Percentiles rank a stretch among this genome's conserved stretches.
phyloP scores from a whole-genome alignment of 2,329 filamentous ascomycete genomes.

The Trichoderma atroviride region DNA sequence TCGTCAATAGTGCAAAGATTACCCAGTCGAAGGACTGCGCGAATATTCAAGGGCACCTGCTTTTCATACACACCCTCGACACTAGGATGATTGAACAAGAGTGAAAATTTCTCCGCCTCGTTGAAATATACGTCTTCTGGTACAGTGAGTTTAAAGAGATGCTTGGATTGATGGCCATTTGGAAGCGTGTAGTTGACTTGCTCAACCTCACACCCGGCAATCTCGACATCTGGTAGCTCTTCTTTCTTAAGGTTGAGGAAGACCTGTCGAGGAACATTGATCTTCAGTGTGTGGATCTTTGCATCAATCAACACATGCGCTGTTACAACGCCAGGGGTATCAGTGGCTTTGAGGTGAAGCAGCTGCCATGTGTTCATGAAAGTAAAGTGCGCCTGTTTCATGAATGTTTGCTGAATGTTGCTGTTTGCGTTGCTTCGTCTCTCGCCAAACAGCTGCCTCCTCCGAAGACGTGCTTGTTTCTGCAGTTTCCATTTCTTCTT shows the following conservation, averaged over 20 bases:
- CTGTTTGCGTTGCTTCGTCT: constrained; percentile 56
- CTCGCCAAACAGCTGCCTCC: constrained; percentile 92
- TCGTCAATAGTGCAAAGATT: constrained; percentile 94
- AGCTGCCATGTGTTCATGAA: constrained; percentile 96
- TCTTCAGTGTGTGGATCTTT: constrained; percentile 84
- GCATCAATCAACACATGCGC: constrained; percentile 92
- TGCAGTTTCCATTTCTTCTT: constrained; percentile 99
- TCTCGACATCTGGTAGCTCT: constrained; percentile 84
- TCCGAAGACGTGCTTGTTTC: constrained; percentile 80
- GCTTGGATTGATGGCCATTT: constrained; percentile 90
- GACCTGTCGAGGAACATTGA: constrained; percentile 85
- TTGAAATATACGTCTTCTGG: constrained; percentile 84
- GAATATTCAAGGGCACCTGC: constrained; percentile 81
- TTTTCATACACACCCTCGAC: constrained; percentile 98
- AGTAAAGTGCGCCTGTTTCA: constrained; percentile 86
- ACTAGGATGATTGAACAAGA: constrained; percentile 87
- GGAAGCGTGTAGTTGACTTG: constrained; percentile 92
- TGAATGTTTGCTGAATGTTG: constrained; percentile 72
- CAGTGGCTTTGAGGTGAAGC: constrained; percentile 80
- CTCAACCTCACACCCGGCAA: constrained; percentile 84
- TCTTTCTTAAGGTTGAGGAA: constrained; percentile 90
- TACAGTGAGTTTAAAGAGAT: constrained; percentile 92
- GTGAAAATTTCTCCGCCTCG: constrained; percentile 78
- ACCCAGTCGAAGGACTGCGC: constrained; percentile 86
- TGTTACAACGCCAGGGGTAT: constrained; percentile 81